Conservation (phyloP, 768 basidiomycete genomes). For the Galerina marginata region DNA sequence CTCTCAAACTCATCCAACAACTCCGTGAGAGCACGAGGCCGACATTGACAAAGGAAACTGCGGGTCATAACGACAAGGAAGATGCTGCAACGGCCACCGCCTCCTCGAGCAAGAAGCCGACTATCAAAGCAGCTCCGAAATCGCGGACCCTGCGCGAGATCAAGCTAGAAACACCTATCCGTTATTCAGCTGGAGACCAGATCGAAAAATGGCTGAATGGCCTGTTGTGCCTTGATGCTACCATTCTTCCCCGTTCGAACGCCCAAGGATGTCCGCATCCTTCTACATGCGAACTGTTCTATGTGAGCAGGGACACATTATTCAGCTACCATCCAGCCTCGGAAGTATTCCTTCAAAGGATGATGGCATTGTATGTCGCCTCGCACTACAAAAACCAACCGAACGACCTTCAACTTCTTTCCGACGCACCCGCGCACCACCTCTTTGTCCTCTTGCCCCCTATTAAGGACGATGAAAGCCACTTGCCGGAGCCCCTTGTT, state of each 20-base stretch:
- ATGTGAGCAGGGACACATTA: slow-evolving; percentile 93
- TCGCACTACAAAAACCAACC: slow-evolving; percentile 99
- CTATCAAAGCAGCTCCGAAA: slow-evolving; percentile 61
- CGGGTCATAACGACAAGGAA: slow-evolving; percentile 40
- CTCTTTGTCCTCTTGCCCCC: slow-evolving; percentile 96
- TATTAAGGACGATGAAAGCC: slow-evolving; percentile 86
- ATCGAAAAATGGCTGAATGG: slow-evolving; percentile 95
- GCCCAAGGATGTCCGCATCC: slow-evolving; percentile 91
- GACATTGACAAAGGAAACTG: slow-evolving; percentile 69
- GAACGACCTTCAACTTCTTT: slow-evolving; percentile 96
- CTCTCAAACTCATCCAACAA: slow-evolving; percentile 96
- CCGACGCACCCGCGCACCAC: slow-evolving; percentile 96
- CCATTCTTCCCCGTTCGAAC: slow-evolving; percentile 51
- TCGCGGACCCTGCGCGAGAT: slow-evolving; percentile 88
- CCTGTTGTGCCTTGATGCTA: slow-evolving; percentile 90
- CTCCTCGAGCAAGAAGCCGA: slow-evolving; percentile 58
- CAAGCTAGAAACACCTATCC: slow-evolving; percentile 93
- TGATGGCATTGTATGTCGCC: slow-evolving; percentile 98
- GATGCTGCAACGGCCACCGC: slow-evolving; percentile 44
- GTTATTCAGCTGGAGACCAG: slow-evolving; percentile 85
- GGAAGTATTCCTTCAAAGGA: slow-evolving; percentile 96
- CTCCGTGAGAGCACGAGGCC: slow-evolving; percentile 90
- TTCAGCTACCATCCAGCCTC: slow-evolving; percentile 98
- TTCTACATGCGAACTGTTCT: slow-evolving; percentile 91
- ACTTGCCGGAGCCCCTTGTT: slow-evolving; percentile 92